A percentile compares a stretch with the other conserved stretches of the same genome.
Evolutionary conservation across 345 rosid genomes (phyloP).

Genomic region (Laguncularia racemosa): DNA sequence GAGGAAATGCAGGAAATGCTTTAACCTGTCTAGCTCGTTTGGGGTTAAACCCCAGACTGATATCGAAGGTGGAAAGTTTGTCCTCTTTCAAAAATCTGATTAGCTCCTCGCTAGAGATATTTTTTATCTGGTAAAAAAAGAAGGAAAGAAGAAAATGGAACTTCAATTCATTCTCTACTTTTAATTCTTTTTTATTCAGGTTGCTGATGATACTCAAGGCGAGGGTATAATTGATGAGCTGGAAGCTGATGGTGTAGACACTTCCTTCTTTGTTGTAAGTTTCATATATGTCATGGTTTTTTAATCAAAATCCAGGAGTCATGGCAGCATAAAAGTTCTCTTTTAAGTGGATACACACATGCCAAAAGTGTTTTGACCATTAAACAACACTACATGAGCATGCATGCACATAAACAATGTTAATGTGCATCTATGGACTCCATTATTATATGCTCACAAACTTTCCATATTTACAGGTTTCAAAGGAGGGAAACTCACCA

Average conservation of each 20-base stretch:
- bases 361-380: too few species aligned
- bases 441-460: too few species aligned
- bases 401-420: too few species aligned
- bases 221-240: constrained; percentile 48
- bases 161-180: not conserved
- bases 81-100: not conserved
- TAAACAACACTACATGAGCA: too few species aligned
- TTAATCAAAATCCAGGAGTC: too few species aligned
- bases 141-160: too few species aligned
- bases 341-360: too few species aligned
- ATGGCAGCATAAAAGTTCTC: too few species aligned
- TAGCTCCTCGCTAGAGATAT: not conserved
- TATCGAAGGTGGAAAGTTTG: constrained; percentile 42
- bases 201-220: constrained; percentile 57
- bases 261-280: constrained; percentile 56
- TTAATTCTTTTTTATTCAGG: constrained; percentile 14
- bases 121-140: too few species aligned
- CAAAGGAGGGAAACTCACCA: constrained; percentile 81
- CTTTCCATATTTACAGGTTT: constrained; percentile 39
- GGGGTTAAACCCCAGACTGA: constrained; percentile 54
- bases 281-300: not conserved
- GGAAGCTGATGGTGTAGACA: constrained; percentile 51
- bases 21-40: constrained; percentile 64
- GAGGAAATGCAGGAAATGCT: constrained; percentile 78
- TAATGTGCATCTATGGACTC: too few species aligned